These are phyloP conservation scores for Cercospora beticola DNA, from an alignment of 2,329 filamentous ascomycete genomes.

Conservation along the genomic window DNA sequence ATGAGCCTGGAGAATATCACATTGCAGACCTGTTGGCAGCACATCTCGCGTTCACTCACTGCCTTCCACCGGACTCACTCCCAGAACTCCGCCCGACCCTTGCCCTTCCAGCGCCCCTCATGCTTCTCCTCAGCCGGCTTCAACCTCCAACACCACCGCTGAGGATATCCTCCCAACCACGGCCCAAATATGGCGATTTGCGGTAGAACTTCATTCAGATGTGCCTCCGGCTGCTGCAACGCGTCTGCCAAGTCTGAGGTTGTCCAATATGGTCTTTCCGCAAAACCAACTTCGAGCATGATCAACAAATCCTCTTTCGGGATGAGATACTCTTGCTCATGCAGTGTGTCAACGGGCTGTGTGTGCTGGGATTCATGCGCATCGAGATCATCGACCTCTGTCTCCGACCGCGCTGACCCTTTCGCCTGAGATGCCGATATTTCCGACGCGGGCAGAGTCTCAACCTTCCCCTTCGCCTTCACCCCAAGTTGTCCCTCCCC, in stretches of 20 bases:
- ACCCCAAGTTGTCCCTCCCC: too few relatives aligned
- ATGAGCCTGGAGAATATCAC: not conserved
- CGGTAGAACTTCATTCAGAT: not conserved
- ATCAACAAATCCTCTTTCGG: not conserved
- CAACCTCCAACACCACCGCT: not conserved
- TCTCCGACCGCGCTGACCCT: not conserved
- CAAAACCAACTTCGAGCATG: not conserved
- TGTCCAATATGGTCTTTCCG: not conserved
- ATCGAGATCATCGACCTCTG: not conserved
- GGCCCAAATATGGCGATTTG: not conserved
- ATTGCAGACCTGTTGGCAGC: not conserved
- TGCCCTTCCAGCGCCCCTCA: not conserved
- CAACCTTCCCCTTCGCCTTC: not conserved
- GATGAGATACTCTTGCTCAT: not conserved
- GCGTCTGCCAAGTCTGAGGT: not conserved
- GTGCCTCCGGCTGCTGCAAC: not conserved
- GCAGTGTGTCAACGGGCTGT: not conserved
- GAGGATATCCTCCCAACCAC: not conserved
- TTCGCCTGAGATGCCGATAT: not conserved
- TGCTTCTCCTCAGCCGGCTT: not conserved
- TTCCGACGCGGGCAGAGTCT: too few relatives aligned
- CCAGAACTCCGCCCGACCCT: not conserved
- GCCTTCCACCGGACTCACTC: not conserved
- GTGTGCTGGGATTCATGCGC: accelerated
- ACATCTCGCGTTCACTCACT: not conserved